Evolutionary conservation across 2,329 filamentous ascomycete species (phyloP).

Genomic region (Neocatenulostroma microsporum): DNA sequence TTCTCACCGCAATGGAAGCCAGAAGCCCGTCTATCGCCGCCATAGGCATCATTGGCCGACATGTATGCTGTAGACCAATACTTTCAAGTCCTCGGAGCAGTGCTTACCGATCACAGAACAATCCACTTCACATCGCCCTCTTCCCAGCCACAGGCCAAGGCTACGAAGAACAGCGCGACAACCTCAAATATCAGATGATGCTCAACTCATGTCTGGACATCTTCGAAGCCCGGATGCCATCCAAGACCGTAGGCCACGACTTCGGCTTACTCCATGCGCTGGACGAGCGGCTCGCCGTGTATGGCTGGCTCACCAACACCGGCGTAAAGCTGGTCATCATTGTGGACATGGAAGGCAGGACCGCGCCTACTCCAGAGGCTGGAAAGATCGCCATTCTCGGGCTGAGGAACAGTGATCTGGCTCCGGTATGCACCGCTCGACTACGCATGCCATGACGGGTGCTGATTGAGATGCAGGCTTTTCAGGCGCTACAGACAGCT

Average conservation of each 20-base stretch:
- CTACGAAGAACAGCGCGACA: slow-evolving; percentile 54
- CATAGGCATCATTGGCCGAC: slow-evolving; percentile 86
- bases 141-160: slow-evolving; percentile 56
- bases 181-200: slow-evolving; percentile 86
- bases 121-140: slow-evolving; percentile 85
- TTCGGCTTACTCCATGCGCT: slow-evolving; percentile 86
- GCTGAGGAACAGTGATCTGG: slow-evolving; percentile 77
- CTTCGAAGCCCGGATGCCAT: slow-evolving; percentile 75
- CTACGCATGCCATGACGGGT: neutral
- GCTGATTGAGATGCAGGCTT: slow-evolving; percentile 49
- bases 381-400: slow-evolving; percentile 48
- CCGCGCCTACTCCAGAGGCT: slow-evolving; percentile 32
- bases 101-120: slow-evolving; percentile 59
- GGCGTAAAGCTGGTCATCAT: slow-evolving; percentile 84
- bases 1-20: slow-evolving; percentile 36
- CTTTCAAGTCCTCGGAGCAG: neutral
- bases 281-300: slow-evolving; percentile 86
- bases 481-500: slow-evolving; percentile 83
- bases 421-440: slow-evolving; percentile 63
- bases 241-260: slow-evolving; percentile 69
- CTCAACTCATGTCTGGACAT: slow-evolving; percentile 88
- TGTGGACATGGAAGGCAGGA: slow-evolving; percentile 77
- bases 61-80: slow-evolving; percentile 58
- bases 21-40: slow-evolving; percentile 73
- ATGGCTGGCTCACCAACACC: slow-evolving; percentile 95